These are phyloP conservation scores for Takakia lepidozioides DNA, from an alignment of 225 moss, liverwort and hornwort genomes.

Conservation along the genomic window DNA sequence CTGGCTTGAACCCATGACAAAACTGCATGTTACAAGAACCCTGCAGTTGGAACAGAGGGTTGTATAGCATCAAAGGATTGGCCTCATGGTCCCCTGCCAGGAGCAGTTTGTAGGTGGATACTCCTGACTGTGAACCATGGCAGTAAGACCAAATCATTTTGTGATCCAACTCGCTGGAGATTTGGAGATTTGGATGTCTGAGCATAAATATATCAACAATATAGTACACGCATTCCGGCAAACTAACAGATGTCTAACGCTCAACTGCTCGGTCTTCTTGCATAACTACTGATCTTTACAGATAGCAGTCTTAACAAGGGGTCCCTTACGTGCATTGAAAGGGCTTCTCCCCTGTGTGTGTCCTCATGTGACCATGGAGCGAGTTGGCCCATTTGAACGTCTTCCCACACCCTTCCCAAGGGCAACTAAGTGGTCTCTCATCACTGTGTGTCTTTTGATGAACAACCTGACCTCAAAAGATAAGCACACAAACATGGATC, in stretches of 20 bases:
- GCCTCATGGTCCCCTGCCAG: neutral
- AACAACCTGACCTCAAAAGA: neutral
- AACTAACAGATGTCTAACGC: neutral
- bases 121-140: too few relatives aligned
- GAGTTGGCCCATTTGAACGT: constrained; percentile 9
- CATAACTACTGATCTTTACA: neutral
- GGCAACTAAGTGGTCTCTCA: constrained; percentile 4
- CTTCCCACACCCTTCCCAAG: constrained; percentile 6
- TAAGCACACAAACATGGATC: too few relatives aligned
- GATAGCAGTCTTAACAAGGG: neutral
- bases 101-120: too few relatives aligned
- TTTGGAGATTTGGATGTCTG: too few relatives aligned
- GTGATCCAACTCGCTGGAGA: too few relatives aligned
- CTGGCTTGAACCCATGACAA: neutral
- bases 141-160: too few relatives aligned
- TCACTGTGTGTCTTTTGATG: constrained; percentile 4
- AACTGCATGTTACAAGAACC: too few relatives aligned
- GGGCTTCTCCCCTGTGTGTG: constrained; percentile 10
- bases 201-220: neutral
- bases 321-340: constrained; percentile 7
- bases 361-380: constrained; percentile 7
- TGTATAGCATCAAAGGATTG: neutral
- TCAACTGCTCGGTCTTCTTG: neutral
- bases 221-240: neutral
- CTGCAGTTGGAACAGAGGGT: too few relatives aligned